Evolutionary conservation across 495 filamentous ascomycete species (phyloP).

Genomic region (Neurospora sp.): DNA sequence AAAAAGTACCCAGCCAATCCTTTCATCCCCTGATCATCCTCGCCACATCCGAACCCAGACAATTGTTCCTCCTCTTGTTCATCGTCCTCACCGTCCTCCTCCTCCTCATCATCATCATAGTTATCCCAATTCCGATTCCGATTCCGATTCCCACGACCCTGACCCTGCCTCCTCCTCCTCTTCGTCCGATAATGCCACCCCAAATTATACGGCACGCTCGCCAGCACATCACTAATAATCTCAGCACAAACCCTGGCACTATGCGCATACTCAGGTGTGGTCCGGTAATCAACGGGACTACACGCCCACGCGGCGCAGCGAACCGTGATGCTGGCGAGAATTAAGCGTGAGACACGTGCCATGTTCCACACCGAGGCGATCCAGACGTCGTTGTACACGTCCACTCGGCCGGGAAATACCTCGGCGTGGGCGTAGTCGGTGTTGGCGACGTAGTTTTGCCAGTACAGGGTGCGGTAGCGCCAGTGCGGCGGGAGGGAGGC

Average conservation of each 20-base stretch:
- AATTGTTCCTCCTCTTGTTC: not conserved
- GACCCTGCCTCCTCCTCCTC: not conserved
- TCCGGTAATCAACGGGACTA: slow-evolving; percentile 41
- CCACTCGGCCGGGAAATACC: slow-evolving; percentile 41
- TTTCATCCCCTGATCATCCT: slow-evolving; percentile 24
- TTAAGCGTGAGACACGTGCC: slow-evolving; percentile 32
- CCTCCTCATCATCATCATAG: not conserved
- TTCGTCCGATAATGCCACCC: slow-evolving; percentile 28
- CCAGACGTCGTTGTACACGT: slow-evolving; percentile 42
- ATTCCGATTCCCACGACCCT: not conserved
- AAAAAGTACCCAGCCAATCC: slow-evolving; percentile 38
- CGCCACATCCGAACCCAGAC: slow-evolving; percentile 27
- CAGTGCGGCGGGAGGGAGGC: slow-evolving; percentile 28
- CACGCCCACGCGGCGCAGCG: slow-evolving; percentile 43
- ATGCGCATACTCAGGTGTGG: slow-evolving; percentile 41
- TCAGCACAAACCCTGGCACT: slow-evolving; percentile 29
- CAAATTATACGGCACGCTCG: slow-evolving; percentile 41
- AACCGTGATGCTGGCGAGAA: slow-evolving; percentile 33
- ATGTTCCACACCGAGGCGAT: slow-evolving; percentile 38
- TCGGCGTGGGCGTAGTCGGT: slow-evolving; percentile 32
- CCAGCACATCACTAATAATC: slow-evolving; percentile 39
- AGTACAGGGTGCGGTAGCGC: slow-evolving; percentile 31
- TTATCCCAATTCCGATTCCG: not conserved
- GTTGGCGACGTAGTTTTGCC: slow-evolving; percentile 29
- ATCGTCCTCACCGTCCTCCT: not conserved